Evolutionary conservation across 208 protist species (phyloP).

Genomic region (Wallacemonas rigidus): DNA sequence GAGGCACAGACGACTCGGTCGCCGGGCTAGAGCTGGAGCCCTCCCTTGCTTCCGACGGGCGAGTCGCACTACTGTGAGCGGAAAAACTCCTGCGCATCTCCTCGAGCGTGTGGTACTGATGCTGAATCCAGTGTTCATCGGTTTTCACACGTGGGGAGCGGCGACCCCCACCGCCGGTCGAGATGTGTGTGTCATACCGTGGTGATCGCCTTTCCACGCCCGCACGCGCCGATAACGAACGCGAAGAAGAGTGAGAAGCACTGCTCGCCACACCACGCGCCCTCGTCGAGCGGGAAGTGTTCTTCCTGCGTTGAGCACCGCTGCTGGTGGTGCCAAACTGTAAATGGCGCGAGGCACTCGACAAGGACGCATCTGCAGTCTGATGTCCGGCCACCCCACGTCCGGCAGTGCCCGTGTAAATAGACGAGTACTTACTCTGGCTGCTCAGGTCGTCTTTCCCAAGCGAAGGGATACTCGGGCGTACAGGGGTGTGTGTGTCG

Average conservation of each 20-base stretch:
- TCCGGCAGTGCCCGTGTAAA: not conserved
- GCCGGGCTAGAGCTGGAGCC: no score
- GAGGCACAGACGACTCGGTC: no score
- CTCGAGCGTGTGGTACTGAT: conserved; percentile 29
- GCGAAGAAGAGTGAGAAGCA: not conserved
- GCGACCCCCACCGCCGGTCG: not conserved
- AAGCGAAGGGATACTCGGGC: conserved; percentile 8
- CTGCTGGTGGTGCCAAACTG: not conserved
- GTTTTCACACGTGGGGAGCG: conserved; percentile 16
- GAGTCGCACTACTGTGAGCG: conserved; percentile 6
- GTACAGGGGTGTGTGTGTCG: conserved; percentile 13
- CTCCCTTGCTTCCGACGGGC: not conserved
- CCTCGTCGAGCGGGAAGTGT: not conserved
- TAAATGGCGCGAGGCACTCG: conserved; percentile 5
- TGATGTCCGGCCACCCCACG: not conserved
- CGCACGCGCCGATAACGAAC: not conserved
- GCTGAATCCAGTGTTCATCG: conserved; percentile 17
- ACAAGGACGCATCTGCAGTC: not conserved
- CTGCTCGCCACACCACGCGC: no score
- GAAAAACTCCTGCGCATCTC: conserved; percentile 37
- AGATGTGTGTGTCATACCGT: conserved; percentile 2
- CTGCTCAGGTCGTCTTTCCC: conserved; percentile 18
- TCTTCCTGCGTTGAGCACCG: not conserved
- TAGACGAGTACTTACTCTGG: conserved; percentile 22
- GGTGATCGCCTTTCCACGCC: not conserved